Evolutionary conservation across 2,329 filamentous ascomycete genomes (phyloP), one percentile per base, ranked within the genome.

Genomic region (Neurospora sp.): DNA sequence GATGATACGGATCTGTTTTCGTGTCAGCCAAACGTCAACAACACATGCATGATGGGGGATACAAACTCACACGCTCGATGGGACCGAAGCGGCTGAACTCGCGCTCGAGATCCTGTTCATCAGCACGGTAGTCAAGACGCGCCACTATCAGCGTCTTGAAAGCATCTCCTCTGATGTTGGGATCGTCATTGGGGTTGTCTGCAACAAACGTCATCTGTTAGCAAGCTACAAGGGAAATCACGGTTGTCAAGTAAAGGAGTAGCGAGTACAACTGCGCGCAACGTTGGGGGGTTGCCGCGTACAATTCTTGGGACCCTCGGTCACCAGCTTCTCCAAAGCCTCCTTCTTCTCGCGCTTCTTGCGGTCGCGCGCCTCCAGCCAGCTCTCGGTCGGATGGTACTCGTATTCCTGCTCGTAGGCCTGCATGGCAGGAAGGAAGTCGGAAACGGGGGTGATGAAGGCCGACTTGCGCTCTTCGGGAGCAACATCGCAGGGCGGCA

Each of bases 101-200:
- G 76, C 92, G 88, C 82, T 97, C 93, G 58, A 99, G 85, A 78
- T 99, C 96, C 76, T 93, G 89, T 77, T 95, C 92, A 73, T 92
- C 93, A 66, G 91, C 91, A 71, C 96, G 92, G 78, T 97, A 99
- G 78, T 91, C 93, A 67, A 99, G 85, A 69, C 96, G 90, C 68
- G 93, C 91, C 69, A 98, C 92, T 77, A 99, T 96, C 68, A 99
- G 85, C 15, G 96, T 99, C 82, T 93, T 97, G 85, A 96, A 97
- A 1, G 95, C 91, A 82, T 98, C 94, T 70, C 96, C 95, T 73
- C 93, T 89, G 74, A 97, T 91, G 76, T 97, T 96, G 13, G 91
- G 87, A 77, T 99, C 96, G 43, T 96, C 90, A 33, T 84, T 83
- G 7, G 96, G 95, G 73, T 95, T 92, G 81, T 92, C 94, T 94